phyloP scores from a whole-genome alignment of 352 stramenopile genomes.

The Pythium pyrilobum region DNA sequence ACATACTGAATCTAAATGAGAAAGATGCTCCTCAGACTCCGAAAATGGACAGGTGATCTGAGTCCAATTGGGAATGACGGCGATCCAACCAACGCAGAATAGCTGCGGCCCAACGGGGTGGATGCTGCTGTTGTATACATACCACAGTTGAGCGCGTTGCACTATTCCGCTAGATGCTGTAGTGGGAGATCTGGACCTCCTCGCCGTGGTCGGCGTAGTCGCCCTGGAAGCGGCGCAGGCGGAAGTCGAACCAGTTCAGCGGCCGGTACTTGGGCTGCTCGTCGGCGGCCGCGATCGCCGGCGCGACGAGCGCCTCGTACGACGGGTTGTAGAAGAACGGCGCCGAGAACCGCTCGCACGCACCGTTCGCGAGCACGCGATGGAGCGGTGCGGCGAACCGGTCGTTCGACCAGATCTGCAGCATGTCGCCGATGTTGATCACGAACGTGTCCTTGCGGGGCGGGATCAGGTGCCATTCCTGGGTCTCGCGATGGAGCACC shows the following conservation, averaged over 20 bases:
- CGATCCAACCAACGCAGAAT: no score
- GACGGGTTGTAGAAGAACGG: conserved; percentile 68
- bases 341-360: conserved; percentile 38
- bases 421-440: conserved; percentile 62
- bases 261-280: conserved; percentile 57
- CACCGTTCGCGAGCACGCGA: conserved; percentile 38
- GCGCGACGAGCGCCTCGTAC: conserved; percentile 57
- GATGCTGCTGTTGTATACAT: no score
- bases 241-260: conserved; percentile 89
- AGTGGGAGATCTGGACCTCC: conserved; percentile 92
- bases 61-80: no score
- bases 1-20: no score
- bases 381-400: conserved; percentile 43
- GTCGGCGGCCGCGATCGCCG: conserved; percentile 35
- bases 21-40: no score
- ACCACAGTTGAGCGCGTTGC: background rate
- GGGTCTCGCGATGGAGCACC: conserved; percentile 39
- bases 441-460: conserved; percentile 40
- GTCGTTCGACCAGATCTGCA: conserved; percentile 60
- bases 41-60: no score
- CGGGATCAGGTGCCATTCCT: conserved; percentile 47
- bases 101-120: no score
- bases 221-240: conserved; percentile 80
- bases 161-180: conserved; percentile 10
- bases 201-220: conserved; percentile 89